Base-by-base conservation (phyloP, 208 protist genomes). In the Leishmania tropica region DNA sequence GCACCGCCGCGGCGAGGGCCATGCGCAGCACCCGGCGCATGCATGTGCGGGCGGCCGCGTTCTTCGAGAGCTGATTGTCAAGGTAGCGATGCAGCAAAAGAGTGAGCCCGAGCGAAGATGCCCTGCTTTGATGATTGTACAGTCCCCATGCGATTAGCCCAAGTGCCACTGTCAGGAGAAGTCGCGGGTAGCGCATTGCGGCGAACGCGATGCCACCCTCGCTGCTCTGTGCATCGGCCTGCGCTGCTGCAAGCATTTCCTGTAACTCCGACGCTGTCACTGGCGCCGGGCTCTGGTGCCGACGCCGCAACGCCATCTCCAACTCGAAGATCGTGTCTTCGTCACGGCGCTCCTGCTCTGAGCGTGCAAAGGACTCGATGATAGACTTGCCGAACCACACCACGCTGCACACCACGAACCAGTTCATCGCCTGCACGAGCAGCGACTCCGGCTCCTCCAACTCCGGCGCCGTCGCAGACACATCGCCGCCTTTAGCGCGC, bases 351-450 rank as follows among this genome's bases (percentile, higher is more conserved):
- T 92, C 87, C 80, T 95, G 91, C 78, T 96, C 90, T 51, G 64
- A 82, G 73, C 86, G 84, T n/a, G 96, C 96, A 71, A 96, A 91
- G 2, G 94, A 88, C 80, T 97, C 94, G 28, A 98, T 83, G 51
- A 97, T 95, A 8, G 94, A 97, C 83, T 96, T 95, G 31, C 83
- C 87, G 77, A 98, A 98, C 85, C 86, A 98, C 70, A 78, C 74
- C 35, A 98, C 88, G 45, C 93, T 92, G 13, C 80, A 81, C 45
- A 94, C 81, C 3, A 96, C 90, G 19, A 94, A 35, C 87, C 88
- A 90, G 51, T 93, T 84, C 84, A 95, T 85, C 17, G 85, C 56
- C 75, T 74, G 60, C 65, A 92, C 83, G 15, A 95, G 45, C 11
- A 92, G n/a, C 35, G 90, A 92, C 53, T 85, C 80, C 7, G 80